Percentiles rank a stretch among this genome's conserved stretches.
These are phyloP conservation scores for Xylaria bambusicola DNA, from an alignment of 495 filamentous ascomycete genomes.

Conservation along the genomic window DNA sequence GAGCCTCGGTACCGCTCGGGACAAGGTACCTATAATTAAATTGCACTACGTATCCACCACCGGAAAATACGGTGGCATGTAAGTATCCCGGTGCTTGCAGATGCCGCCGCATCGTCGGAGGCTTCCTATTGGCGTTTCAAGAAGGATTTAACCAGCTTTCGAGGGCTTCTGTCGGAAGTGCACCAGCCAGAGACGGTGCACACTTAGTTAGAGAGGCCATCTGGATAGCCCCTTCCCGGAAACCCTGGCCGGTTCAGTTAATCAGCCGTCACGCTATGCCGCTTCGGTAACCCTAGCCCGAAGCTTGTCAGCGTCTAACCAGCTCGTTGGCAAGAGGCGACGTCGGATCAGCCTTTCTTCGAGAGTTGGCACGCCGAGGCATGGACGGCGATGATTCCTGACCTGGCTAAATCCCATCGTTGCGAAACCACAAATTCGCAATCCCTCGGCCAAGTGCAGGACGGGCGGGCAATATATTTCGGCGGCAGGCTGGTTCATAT, in stretches of 20 bases:
- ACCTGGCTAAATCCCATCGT: conserved; percentile 24
- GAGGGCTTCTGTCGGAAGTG: background rate
- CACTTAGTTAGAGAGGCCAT: conserved; percentile 13
- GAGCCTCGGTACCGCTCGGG: too few relatives aligned
- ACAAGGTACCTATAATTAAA: too few relatives aligned
- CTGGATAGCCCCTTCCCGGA: conserved; percentile 10
- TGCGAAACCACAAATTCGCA: background rate
- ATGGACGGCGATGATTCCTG: conserved; percentile 32
- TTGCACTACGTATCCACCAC: too few relatives aligned
- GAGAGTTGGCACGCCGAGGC: conserved; percentile 43
- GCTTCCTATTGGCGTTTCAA: background rate
- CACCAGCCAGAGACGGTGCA: background rate
- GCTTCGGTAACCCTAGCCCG: conserved; percentile 20
- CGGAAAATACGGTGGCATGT: too few relatives aligned
- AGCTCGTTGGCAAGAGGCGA: conserved; percentile 26
- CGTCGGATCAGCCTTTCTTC: conserved; percentile 45
- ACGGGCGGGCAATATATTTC: background rate
- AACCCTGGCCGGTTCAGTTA: conserved; percentile 19
- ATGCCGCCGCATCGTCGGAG: background rate
- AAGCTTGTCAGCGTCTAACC: conserved; percentile 22
- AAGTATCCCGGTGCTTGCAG: too few relatives aligned
- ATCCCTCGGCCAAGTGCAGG: background rate
- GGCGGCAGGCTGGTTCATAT: background rate
- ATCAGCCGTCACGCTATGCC: conserved; percentile 22
- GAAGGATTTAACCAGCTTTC: background rate